phyloP scores from a whole-genome alignment of 2,329 filamentous ascomycete species.

The Sporothrix pseudoabietina region DNA sequence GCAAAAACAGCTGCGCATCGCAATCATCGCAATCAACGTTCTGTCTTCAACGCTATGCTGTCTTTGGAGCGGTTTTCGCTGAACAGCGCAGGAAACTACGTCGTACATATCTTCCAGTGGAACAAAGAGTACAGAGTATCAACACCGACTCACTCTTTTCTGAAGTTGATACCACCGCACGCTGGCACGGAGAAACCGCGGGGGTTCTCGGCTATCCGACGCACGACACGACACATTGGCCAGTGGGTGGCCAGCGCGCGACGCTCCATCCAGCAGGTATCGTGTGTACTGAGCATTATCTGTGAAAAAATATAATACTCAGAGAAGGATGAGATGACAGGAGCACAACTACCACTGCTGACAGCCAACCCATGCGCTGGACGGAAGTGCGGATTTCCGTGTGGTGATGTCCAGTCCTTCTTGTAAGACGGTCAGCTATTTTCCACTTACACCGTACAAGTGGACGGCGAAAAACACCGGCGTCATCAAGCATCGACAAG shows the following conservation, averaged over 20 bases:
- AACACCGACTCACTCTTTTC: neutral
- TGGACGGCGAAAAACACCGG: neutral
- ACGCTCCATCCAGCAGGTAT: neutral
- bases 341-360: neutral
- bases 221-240: conserved; percentile 7
- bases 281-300: neutral
- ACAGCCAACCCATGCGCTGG: neutral
- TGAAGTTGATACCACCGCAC: neutral
- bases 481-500: neutral
- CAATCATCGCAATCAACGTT: conserved; percentile 18
- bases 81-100: neutral
- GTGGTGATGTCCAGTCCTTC: conserved; percentile 6
- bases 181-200: conserved; percentile 1
- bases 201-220: conserved; percentile 14
- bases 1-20: neutral
- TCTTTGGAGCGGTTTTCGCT: neutral
- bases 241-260: conserved; percentile 4
- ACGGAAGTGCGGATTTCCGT: neutral
- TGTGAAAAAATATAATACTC: neutral
- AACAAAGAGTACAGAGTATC: neutral
- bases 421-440: neutral
- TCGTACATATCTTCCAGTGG: too few species aligned
- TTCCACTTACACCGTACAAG: neutral
- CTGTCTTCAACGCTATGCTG: conserved; percentile 1
- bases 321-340: neutral